Evolutionary conservation across 2,329 filamentous ascomycete species (phyloP), one percentile per base, ranked within the genome.

Genomic region (Talaromyces amestolkiae): DNA sequence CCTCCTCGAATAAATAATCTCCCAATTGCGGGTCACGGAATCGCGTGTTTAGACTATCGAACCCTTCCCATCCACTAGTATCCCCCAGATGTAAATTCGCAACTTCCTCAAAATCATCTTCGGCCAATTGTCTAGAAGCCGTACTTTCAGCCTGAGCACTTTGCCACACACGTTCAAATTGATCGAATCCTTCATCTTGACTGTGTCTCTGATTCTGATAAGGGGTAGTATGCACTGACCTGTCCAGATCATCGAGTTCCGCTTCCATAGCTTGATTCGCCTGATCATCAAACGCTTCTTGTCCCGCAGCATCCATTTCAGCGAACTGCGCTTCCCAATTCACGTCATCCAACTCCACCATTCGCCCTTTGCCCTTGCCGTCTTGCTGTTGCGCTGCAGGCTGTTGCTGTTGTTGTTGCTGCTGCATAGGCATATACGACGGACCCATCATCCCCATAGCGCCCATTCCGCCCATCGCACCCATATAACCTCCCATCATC

Each of bases 241-340:
- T 89, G 83, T 97, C 94, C 83, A 97, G 87, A 78, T 93, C 86
- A 79, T 97, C 89, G 72, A 98, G 85, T 82, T 98, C 93, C 67
- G 86, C 86, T 81, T 96, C 93, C 71, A 94, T 91, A 19, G 90
- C 90, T 66, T 84, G 84, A 68, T 91, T 89, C 62, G 91, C 91
- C 73, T 89, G 82, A 41, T 80, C 82, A 68, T 88, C 87, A 65
- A 86, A 77, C 63, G 81, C 82, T 71, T 83, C 82, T 62, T 81
- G 78, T 59, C 84, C 81, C 45, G 80, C 79, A 15, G 80, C 80
- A 76, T 94, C 92, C 75, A 97, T 89, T 78, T 95, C 88, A 65
- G 92, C 91, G 77, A 99, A 99, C 77, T 98, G 93, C 72, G 93
- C 92, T 79, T 98, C 94, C 95, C 95, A 98, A 74, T 96, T 90